Evolutionary conservation across 148 eudicot genomes (phyloP).

Genomic region (Nyssa sinensis): DNA sequence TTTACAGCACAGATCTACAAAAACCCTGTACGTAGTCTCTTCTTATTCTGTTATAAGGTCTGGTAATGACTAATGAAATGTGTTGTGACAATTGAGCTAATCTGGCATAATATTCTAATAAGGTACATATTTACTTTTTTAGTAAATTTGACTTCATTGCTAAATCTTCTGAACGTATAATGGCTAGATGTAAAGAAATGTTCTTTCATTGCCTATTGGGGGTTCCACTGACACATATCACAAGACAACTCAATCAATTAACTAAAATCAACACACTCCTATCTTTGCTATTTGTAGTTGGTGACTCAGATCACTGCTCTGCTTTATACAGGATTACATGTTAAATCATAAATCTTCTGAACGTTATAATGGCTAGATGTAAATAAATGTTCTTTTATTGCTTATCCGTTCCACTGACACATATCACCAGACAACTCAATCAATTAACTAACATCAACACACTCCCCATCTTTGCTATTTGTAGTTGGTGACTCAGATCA

Average conservation of each 20-base stretch:
- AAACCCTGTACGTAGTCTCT: constrained; percentile 39
- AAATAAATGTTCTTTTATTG: not conserved
- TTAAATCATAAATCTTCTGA: not conserved
- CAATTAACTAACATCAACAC: not conserved
- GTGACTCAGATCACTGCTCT: no score
- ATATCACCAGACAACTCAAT: not conserved
- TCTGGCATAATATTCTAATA: not conserved
- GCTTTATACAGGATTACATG: not conserved
- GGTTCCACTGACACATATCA: not conserved
- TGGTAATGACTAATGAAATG: constrained; percentile 7
- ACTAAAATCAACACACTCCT: not conserved
- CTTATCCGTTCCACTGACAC: not conserved
- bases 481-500: no score
- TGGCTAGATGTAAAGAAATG: not conserved
- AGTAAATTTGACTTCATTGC: not conserved
- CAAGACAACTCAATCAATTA: not conserved
- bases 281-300: not conserved
- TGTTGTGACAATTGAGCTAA: not conserved
- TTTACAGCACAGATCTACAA: constrained; percentile 38
- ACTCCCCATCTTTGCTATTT: not conserved
- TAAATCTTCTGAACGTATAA: not conserved
- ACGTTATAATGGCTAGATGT: not conserved
- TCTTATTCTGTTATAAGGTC: not conserved
- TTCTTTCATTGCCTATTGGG: not conserved
- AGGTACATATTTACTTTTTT: not conserved